Evolutionary conservation across 1,284 basidiomycete species (phyloP).

Genomic region (Mycosarcoma mackinlayi): DNA sequence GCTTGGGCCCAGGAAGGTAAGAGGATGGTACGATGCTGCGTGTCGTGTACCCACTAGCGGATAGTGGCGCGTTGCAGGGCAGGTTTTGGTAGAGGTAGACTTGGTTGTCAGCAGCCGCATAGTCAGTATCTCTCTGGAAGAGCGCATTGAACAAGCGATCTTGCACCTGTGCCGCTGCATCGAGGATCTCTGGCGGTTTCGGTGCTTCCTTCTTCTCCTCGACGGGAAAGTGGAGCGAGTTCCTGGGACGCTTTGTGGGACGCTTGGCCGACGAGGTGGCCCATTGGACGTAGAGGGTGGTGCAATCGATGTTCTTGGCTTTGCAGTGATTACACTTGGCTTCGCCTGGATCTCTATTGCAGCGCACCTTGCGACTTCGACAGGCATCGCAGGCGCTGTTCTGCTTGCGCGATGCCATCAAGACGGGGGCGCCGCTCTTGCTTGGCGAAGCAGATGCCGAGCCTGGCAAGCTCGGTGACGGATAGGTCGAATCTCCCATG

Average conservation of each 20-base stretch:
- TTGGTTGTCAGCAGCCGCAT: constrained; percentile 16
- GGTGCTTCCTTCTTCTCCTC: constrained; percentile 37
- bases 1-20: constrained; percentile 35
- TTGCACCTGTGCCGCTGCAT: constrained; percentile 27
- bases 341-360: constrained; percentile 50
- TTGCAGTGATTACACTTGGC: constrained; percentile 58
- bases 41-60: constrained; percentile 22
- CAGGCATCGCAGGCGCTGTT: constrained; percentile 62
- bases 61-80: constrained; percentile 27
- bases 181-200: constrained; percentile 38
- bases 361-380: constrained; percentile 57
- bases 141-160: constrained; percentile 40
- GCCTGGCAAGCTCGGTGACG: constrained; percentile 8
- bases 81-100: constrained; percentile 26
- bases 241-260: constrained; percentile 45
- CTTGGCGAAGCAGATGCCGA: constrained; percentile 24
- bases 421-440: constrained; percentile 19
- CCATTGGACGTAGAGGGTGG: constrained; percentile 58
- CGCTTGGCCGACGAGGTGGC: constrained; percentile 54
- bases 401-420: constrained; percentile 58
- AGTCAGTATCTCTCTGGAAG: constrained; percentile 45
- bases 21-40: constrained; percentile 31
- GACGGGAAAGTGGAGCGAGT: constrained; percentile 17
- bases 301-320: constrained; percentile 60
- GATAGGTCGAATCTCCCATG: constrained; percentile 20